Evolutionary conservation across 2,329 filamentous ascomycete genomes (phyloP), one percentile per base, ranked within the genome.

Genomic region (Neonectria faginata): DNA sequence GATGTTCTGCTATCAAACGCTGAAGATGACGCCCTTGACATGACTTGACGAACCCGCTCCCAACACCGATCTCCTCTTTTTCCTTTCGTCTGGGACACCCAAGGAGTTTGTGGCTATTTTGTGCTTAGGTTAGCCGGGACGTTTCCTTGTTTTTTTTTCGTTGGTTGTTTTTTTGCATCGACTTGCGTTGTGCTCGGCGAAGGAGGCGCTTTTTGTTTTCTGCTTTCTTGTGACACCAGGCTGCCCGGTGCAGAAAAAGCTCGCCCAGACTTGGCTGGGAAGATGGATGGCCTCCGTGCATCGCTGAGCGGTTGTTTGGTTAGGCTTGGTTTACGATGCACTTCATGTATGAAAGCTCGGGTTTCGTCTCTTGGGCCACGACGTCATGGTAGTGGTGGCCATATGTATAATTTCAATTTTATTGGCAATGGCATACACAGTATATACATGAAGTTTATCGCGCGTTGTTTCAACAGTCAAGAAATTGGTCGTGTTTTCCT

Each of bases 161-260:
- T 42, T 42, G 22, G 22, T 22, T 22, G 22, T 22, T n/a, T 18
- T 42, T 39, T 33, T 44, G 36, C 52, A 22, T 29, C 45, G 47
- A 47, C 56, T 65, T 52, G 45, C 53, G 57, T 66, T 66, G 16
- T 60, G 67, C 68, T 56, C 52, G 72, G 67, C 69, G 70, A 74
- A 67, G 64, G 62, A 31, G 71, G 70, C 60, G 71, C 73, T 72
- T 53, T 53, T 63, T 60, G 22, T 62, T 51, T 69, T 64, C 50
- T 16, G n/a, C 20, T 33, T 31, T 48, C 14, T 36, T 50, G 25
- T 45, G 31, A 42, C 53, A 22, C 57, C 59, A 62, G 53, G 33
- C 48, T 58, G 58, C 56, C 64, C 57, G 53, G 44, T 33, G 51
- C 52, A 54, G 53, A 64, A 63, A 61, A 57, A 53, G 18, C 62